These are phyloP conservation scores for Mitragyna speciosa DNA, from an alignment of 257 asterid genomes.

Conservation along the genomic window DNA sequence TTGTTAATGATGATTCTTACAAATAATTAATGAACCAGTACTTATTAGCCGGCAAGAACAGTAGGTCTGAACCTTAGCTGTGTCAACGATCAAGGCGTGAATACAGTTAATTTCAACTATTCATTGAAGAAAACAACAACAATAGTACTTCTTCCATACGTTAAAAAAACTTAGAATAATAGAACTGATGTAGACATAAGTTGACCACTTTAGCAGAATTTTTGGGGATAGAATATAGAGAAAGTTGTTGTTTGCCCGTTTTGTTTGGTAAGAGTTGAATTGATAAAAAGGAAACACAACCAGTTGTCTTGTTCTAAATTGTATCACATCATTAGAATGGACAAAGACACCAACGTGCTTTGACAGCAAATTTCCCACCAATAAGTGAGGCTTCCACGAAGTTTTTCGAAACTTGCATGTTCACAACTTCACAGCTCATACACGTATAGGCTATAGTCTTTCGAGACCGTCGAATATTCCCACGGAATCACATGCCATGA, in stretches of 20 bases:
- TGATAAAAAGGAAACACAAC: not conserved
- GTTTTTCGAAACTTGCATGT: conserved; percentile 15
- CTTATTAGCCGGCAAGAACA: not conserved
- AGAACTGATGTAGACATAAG: not conserved
- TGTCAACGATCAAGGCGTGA: too few relatives aligned
- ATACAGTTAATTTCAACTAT: not conserved
- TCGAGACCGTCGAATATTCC: not conserved
- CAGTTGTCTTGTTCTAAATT: not conserved
- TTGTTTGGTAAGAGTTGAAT: not conserved
- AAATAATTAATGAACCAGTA: too few relatives aligned
- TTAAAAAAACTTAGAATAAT: not conserved
- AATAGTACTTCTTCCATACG: not conserved
- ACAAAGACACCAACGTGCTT: conserved; percentile 22
- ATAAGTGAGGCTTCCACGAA: not conserved
- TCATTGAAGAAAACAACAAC: too few relatives aligned
- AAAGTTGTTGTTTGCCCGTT: not conserved
- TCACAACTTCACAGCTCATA: conserved; percentile 10
- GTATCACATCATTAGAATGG: too few relatives aligned
- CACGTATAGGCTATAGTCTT: not conserved
- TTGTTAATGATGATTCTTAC: too few relatives aligned
- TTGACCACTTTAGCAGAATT: not conserved
- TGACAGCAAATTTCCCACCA: conserved; percentile 26
- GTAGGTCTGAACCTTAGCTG: not conserved
- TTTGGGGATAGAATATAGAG: not conserved
- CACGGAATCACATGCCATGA: conserved; percentile 15